Conservation (phyloP, 2,329 filamentous ascomycete species). For the Fusarium sp. region DNA sequence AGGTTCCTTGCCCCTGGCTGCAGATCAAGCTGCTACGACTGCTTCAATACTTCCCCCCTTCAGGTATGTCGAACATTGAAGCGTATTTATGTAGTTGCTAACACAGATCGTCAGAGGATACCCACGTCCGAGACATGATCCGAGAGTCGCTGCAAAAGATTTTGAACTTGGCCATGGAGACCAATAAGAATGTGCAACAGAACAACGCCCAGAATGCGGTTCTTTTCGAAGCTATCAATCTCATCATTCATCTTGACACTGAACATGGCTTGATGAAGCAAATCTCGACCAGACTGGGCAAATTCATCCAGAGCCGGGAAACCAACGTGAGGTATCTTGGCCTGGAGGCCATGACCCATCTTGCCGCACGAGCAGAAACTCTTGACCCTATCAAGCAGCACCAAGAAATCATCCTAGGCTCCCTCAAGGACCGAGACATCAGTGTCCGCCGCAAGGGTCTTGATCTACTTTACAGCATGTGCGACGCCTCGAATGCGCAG, state of each 20-base stretch:
- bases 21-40: conserved; percentile 94
- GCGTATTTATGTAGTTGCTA: neutral
- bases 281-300: conserved; percentile 89
- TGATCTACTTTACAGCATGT: conserved; percentile 99
- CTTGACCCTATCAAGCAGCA: conserved; percentile 98
- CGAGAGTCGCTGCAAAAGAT: conserved; percentile 92
- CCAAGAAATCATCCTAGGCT: conserved; percentile 94
- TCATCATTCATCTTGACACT: conserved; percentile 97
- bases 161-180: conserved; percentile 89
- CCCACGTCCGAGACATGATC: conserved; percentile 90
- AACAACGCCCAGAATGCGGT: conserved; percentile 99
- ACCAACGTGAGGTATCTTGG: conserved; percentile 98
- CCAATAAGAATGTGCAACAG: conserved; percentile 98
- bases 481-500: conserved; percentile 92
- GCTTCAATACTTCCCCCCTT: conserved; percentile 95
- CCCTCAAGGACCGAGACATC: conserved; percentile 94
- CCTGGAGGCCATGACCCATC: conserved; percentile 96
- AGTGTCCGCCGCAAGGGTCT: conserved; percentile 96
- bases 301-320: conserved; percentile 96
- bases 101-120: conserved; percentile 75
- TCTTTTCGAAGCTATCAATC: conserved; percentile 97
- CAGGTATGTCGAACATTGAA: conserved; percentile 69
- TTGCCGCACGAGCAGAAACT: conserved; percentile 92
- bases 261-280: conserved; percentile 96
- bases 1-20: conserved; percentile 98